Base-by-base conservation (phyloP, 441 rosid species). In the Euphorbia corollata region DNA sequence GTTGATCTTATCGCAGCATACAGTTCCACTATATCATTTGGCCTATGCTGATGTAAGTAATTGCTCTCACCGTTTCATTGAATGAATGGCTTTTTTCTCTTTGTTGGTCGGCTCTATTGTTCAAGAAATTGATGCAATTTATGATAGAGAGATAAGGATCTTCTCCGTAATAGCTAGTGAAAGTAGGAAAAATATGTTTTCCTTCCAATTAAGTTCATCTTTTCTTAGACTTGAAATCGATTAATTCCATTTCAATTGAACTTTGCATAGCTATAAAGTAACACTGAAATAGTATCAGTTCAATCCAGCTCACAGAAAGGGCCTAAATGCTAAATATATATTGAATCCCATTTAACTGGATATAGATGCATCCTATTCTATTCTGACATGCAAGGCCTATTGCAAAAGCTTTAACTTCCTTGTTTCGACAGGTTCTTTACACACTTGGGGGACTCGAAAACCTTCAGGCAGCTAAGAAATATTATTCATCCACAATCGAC, bases 361-460 rank as follows among this genome's bases (percentile, higher is more conserved):
- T 39, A 39, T 6, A 39, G 6, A 6, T 39, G 45, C 45, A 39
- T 39, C 45, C 10, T 39, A 39, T 39, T 7, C 45, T 22, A 38
- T 53, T 27, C 32, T 1, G 32, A 50, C 24, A 60, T 11, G 8
- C 22, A 24, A 55, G 34, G 15, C 5, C 53, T 2, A 32, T 48
- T 11, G 39, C 32, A 30, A 53, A 20, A 60, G 59, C 18, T n/a
- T 63, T 55, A 59, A n/a, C 64, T 51, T 71, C 45, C 32, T 64
- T 68, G 69, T 38, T 60, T 66, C 47, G 61, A 73, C 84, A 91
- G 99, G 98, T 94, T 60, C 89, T 94, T 59, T 94, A 94, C 81
- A 94, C 99, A 2, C 80, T 88, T 5, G 99, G 97, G 51, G 99
- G 99, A 72, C 76, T 85, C 13, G 99, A 94, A 72, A 94, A 88